These are phyloP conservation scores for Clitoria ternatea DNA, from an alignment of 306 rosid genomes.

Conservation along the genomic window DNA sequence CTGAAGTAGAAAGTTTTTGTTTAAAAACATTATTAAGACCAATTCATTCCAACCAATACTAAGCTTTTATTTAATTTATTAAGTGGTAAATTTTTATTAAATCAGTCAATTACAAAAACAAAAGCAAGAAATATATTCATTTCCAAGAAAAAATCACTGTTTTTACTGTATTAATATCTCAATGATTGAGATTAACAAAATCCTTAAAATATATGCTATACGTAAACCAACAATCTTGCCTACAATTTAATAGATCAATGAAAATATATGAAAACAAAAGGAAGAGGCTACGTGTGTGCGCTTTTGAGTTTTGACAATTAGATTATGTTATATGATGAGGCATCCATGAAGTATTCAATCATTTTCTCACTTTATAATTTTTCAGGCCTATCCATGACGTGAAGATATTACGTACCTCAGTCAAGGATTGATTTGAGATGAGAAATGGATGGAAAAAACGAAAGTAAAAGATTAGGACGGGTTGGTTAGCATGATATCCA, in stretches of 20 bases:
- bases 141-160: too few species aligned
- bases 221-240: not conserved
- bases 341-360: not conserved
- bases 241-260: not conserved
- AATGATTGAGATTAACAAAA: too few species aligned
- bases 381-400: slow-evolving; percentile 95
- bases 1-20: too few species aligned
- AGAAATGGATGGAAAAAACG: not conserved
- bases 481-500: not conserved
- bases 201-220: not conserved
- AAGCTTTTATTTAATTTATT: too few species aligned
- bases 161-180: too few species aligned
- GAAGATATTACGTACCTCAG: slow-evolving; percentile 74
- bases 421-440: slow-evolving; percentile 64
- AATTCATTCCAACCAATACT: too few species aligned
- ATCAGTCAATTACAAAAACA: too few species aligned
- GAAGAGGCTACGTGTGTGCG: not conserved
- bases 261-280: slow-evolving; percentile 7
- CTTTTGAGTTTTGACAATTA: not conserved
- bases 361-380: not conserved
- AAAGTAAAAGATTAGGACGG: not conserved
- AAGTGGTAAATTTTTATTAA: too few species aligned
- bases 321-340: not conserved
- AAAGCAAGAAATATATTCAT: too few species aligned
- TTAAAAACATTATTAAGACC: too few species aligned